Base-by-base conservation (phyloP, 768 basidiomycete species). In the Lanmaoa rubissima region DNA sequence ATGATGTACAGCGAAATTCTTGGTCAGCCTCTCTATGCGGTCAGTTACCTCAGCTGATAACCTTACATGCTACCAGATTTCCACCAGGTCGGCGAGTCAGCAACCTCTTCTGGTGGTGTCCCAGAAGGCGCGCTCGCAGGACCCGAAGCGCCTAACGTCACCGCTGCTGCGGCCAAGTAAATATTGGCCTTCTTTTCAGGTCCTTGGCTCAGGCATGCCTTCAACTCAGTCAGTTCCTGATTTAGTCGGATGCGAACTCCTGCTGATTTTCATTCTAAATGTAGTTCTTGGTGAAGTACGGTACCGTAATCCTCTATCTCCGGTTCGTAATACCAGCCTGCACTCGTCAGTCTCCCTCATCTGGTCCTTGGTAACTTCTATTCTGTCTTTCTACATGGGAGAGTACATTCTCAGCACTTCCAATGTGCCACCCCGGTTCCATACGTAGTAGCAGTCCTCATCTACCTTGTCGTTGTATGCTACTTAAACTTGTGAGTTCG, bases 1-100 rank as follows among this genome's bases (percentile, higher is more conserved):
- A 99, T 99, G 97, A 99, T 99, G 96, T 98, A 98, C 79, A 90
- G 88, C 65, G 96, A 99, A 75, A 98, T 98, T 61, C 79, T 98
- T 13, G 94, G 94, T 94, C 66, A 60, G 87, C 74, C 17, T 48
- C 24, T 28, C 48, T 24, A n/a, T 35, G 12, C 6, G 19, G 12
- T 45, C 19, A 21, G 14, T 36, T 16, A 46, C 38, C n/a, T 53
- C 17, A 24, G 39, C 38, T 60, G 21, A 58, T 24, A 8, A 12
- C 32, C 16, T 19, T 44, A 24, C n/a, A 10, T 26, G 14, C 41
- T 43, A 38, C 41, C 53, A 92, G 90, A 91, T 66, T 92, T 91
- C 80, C 90, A 92, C 66, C 88, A 90, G 74, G 86, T 88, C 41
- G 83, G 81, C 38, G 86, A 87, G 53, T 69, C 81, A 40, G 61